Evolutionary conservation across 202 grass and related monocot species (phyloP).

Genomic region (Carex arenaria): DNA sequence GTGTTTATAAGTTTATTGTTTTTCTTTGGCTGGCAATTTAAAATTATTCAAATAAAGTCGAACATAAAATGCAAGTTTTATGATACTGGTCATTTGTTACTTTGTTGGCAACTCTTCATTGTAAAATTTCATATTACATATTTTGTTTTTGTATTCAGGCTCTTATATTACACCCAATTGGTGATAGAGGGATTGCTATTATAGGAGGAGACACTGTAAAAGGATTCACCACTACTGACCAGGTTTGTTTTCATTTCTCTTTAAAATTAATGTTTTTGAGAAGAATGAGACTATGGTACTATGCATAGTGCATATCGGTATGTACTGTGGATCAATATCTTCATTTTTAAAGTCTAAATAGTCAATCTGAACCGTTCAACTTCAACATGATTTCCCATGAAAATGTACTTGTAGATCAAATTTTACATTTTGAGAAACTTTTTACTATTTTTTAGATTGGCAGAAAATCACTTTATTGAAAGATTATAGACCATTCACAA

Average conservation of each 20-base stretch:
- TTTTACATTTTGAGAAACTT: too few species aligned
- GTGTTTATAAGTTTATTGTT: conserved; percentile 28
- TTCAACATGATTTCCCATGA: too few species aligned
- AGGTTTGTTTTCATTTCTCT: conserved; percentile 33
- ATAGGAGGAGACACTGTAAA: conserved; percentile 85
- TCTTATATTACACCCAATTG: conserved; percentile 80
- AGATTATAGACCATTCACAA: too few species aligned
- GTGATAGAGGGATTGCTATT: conserved; percentile 63
- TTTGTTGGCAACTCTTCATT: background rate
- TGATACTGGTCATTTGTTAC: background rate
- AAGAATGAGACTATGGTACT: too few species aligned
- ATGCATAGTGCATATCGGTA: too few species aligned
- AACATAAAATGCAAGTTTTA: conserved; percentile 1
- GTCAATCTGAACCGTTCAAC: too few species aligned
- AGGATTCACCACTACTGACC: conserved; percentile 80
- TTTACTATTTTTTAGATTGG: too few species aligned
- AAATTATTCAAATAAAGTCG: background rate
- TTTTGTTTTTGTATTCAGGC: conserved; percentile 32
- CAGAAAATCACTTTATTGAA: too few species aligned
- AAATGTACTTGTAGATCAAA: too few species aligned
- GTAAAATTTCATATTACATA: background rate
- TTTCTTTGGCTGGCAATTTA: background rate
- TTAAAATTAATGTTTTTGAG: background rate
- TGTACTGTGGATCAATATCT: too few species aligned
- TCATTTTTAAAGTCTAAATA: too few species aligned